These are phyloP conservation scores for Cryptococcus sp. DNA, from an alignment of 1,284 basidiomycete genomes.

Conservation along the genomic window DNA sequence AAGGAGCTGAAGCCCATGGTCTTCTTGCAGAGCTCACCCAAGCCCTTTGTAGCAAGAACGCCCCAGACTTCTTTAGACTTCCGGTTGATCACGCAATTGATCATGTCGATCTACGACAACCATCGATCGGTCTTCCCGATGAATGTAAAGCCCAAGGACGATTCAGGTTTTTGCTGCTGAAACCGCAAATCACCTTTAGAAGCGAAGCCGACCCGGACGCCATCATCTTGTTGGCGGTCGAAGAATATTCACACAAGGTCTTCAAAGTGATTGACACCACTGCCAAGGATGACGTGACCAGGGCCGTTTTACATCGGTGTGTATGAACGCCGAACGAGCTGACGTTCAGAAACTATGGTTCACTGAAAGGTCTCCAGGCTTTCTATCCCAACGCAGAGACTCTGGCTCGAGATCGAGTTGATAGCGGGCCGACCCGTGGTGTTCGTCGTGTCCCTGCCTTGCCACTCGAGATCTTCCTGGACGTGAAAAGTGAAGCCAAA, in stretches of 20 bases:
- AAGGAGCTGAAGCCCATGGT: no score
- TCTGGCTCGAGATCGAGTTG: conserved; percentile 19
- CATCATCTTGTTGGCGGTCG: conserved; percentile 73
- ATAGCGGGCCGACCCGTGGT: conserved; percentile 31
- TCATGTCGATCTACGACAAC: background rate
- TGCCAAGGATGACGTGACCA: conserved; percentile 76
- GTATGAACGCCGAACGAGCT: conserved; percentile 13
- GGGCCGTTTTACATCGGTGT: conserved; percentile 79
- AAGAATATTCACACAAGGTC: conserved; percentile 74
- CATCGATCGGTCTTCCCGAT: conserved; percentile 29
- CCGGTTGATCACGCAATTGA: background rate
- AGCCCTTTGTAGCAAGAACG: background rate
- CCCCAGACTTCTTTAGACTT: background rate
- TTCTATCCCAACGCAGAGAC: conserved; percentile 65
- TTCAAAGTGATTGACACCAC: conserved; percentile 77
- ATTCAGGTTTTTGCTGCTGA: conserved; percentile 77
- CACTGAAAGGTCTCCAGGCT: conserved; percentile 74
- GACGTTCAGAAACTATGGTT: conserved; percentile 61
- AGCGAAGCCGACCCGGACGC: conserved; percentile 62
- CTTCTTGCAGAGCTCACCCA: background rate
- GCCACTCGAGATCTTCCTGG: conserved; percentile 83
- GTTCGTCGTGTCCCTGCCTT: conserved; percentile 53
- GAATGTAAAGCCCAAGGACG: conserved; percentile 55
- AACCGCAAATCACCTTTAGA: conserved; percentile 82
- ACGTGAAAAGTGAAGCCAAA: conserved; percentile 71